Percentiles rank a stretch among this genome's conserved stretches.
Evolutionary conservation across 192 early-diverging fungal species (phyloP).

Genomic region (Mortierella antarctica): DNA sequence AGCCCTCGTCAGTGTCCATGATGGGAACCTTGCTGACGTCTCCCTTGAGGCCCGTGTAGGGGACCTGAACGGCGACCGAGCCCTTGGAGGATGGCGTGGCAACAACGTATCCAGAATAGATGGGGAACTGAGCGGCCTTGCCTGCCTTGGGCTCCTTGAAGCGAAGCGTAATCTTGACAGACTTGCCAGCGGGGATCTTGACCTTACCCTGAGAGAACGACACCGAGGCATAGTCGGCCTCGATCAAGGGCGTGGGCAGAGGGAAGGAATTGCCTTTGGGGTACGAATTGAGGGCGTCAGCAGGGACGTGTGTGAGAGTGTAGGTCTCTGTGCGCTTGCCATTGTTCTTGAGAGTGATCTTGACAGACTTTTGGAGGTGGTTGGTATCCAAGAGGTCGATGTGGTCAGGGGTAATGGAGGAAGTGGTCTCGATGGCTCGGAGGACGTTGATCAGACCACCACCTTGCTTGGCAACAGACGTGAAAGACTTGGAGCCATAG

Average conservation of each 20-base stretch:
- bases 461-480: conserved; percentile 71
- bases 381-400: conserved; percentile 67
- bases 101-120: conserved; percentile 36
- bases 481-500: neutral
- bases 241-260: conserved; percentile 22
- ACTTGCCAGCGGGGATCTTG: conserved; percentile 37
- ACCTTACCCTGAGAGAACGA: conserved; percentile 32
- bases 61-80: conserved; percentile 22
- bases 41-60: conserved; percentile 51
- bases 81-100: conserved; percentile 29
- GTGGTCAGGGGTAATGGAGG: conserved; percentile 63
- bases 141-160: conserved; percentile 56
- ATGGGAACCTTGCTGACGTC: conserved; percentile 32
- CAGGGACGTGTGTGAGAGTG: conserved; percentile 48
- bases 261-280: conserved; percentile 26
- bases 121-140: conserved; percentile 14
- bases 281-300: conserved; percentile 58
- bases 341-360: conserved; percentile 56
- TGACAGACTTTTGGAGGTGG: conserved; percentile 35
- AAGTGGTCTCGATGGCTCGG: conserved; percentile 64
- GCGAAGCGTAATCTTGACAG: conserved; percentile 39
- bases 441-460: conserved; percentile 80
- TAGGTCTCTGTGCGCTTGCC: conserved; percentile 46
- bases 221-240: conserved; percentile 50
- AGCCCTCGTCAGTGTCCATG: conserved; percentile 25